Conservation (phyloP, 371 early-diverging fungal species). For the Actinomortierella wolfii region DNA sequence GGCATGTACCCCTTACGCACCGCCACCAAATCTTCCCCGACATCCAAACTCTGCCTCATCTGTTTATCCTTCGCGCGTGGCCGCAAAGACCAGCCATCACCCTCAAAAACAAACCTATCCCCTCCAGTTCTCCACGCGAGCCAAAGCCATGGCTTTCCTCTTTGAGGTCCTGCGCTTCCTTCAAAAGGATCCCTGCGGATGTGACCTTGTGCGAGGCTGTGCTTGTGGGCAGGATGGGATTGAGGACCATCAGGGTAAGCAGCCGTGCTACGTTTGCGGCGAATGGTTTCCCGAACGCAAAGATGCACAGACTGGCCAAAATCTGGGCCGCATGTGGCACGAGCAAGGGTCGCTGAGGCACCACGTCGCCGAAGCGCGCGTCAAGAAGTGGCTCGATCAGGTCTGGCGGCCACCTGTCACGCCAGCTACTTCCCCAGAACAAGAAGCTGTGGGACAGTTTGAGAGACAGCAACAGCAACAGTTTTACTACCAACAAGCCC, state of each 20-base stretch:
- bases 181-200: slow-evolving; percentile 41
- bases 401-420: slow-evolving; percentile 31
- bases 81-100: too few relatives aligned
- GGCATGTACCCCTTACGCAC: too few relatives aligned
- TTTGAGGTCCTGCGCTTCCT: slow-evolving; percentile 39
- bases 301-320: slow-evolving; percentile 4
- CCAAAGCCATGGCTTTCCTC: slow-evolving; percentile 36
- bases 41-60: too few relatives aligned
- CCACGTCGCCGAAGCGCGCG: slow-evolving; percentile 20
- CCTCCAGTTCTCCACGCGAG: slow-evolving; percentile 36
- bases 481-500: slow-evolving; percentile 6
- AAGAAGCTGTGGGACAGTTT: slow-evolving; percentile 24
- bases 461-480: slow-evolving; percentile 1
- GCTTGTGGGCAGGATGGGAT: slow-evolving; percentile 34
- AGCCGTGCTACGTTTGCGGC: slow-evolving; percentile 37
- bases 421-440: slow-evolving; percentile 33
- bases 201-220: slow-evolving; percentile 35
- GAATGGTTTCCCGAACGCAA: slow-evolving; percentile 39
- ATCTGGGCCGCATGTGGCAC: slow-evolving; percentile 29
- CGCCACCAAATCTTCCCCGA: too few relatives aligned
- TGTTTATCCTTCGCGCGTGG: too few relatives aligned
- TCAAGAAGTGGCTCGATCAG: slow-evolving; percentile 26
- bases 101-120: slow-evolving; percentile 19
- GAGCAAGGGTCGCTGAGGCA: slow-evolving; percentile 37
- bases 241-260: slow-evolving; percentile 41